Conservation (phyloP, 768 basidiomycete species). For the Leucosporidium yakuticum region DNA sequence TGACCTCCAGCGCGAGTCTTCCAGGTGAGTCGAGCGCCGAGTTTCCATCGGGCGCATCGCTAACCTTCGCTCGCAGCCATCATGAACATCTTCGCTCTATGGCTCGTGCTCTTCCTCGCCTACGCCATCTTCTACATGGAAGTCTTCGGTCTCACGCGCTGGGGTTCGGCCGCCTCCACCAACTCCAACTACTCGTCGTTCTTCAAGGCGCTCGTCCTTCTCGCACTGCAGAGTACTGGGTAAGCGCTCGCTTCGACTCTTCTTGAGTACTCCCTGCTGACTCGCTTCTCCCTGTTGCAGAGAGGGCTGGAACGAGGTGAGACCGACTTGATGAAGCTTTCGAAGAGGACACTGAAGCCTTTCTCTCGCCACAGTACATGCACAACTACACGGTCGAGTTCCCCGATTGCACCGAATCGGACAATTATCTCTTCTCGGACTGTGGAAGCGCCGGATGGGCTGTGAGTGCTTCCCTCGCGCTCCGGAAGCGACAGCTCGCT, state of each 20-base stretch:
- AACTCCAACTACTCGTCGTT: conserved; percentile 74
- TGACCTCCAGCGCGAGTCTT: not conserved
- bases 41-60: conserved; percentile 56
- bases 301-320: conserved; percentile 79
- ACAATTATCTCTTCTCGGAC: conserved; percentile 59
- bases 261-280: not conserved
- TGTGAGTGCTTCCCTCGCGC: no score
- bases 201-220: conserved; percentile 74
- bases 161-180: conserved; percentile 62
- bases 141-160: conserved; percentile 85
- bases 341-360: no score
- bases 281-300: conserved; percentile 46
- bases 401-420: conserved; percentile 30
- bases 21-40: conserved; percentile 51
- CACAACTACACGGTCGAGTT: conserved; percentile 59
- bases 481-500: no score
- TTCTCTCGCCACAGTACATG: conserved; percentile 56
- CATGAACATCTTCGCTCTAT: conserved; percentile 72
- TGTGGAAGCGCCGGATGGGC: conserved; percentile 78
- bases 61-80: conserved; percentile 51
- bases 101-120: conserved; percentile 85
- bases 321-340: no score
- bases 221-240: conserved; percentile 90
- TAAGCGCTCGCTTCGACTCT: conserved; percentile 45
- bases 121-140: conserved; percentile 83